Percentiles rank a stretch among this genome's conserved stretches.
Conservation (phyloP, 2,329 filamentous ascomycete genomes). For the Phaeosphaeriaceae sp. region DNA sequence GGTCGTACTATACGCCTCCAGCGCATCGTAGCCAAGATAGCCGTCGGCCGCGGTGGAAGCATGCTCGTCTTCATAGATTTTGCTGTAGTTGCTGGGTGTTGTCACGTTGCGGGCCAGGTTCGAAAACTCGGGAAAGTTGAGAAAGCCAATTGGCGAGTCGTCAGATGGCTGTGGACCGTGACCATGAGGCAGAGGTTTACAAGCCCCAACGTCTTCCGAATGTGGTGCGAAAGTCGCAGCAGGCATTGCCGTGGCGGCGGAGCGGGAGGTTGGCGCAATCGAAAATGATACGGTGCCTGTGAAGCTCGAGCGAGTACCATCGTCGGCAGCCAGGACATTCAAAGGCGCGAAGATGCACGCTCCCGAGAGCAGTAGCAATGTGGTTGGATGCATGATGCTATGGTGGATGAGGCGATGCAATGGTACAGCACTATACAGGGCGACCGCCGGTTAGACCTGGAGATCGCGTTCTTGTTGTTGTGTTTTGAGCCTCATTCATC, state of each 20-base stretch:
- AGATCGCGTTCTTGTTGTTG: neutral
- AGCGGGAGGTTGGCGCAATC: neutral
- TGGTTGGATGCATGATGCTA: neutral
- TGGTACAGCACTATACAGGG: neutral
- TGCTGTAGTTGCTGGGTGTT: slow-evolving; percentile 32
- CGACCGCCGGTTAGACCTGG: neutral
- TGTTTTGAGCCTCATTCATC: neutral
- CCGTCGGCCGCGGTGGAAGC: slow-evolving; percentile 24
- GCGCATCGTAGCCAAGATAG: slow-evolving; percentile 27
- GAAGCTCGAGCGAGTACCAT: neutral
- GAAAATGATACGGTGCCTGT: neutral
- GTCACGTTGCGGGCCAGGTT: slow-evolving; percentile 23
- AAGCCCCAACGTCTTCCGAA: neutral
- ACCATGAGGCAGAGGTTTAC: slow-evolving; percentile 1
- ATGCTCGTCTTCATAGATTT: slow-evolving; percentile 32
- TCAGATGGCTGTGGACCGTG: slow-evolving; percentile 13
- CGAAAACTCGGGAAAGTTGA: slow-evolving; percentile 15
- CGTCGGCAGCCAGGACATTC: neutral
- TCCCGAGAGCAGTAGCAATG: neutral
- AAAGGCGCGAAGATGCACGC: neutral
- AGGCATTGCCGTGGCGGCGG: neutral
- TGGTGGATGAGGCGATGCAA: neutral
- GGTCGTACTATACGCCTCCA: slow-evolving; percentile 33
- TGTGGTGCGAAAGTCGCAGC: neutral
- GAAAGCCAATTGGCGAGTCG: slow-evolving; percentile 24